phyloP scores from a whole-genome alignment of 83 land plant genomes.

The Picea engelmannii region DNA sequence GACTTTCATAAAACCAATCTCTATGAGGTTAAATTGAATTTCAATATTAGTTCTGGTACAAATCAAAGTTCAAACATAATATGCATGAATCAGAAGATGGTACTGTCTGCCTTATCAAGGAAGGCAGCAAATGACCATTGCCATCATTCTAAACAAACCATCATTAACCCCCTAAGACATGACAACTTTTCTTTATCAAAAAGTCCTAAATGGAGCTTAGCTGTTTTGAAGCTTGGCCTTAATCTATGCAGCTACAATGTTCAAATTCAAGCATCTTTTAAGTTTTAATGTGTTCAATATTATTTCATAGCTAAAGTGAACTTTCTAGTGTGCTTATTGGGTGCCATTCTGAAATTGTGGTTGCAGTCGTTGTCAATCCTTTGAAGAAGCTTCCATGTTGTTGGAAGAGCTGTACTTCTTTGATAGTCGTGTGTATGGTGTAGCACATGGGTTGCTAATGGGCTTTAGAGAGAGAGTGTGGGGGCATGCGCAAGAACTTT shows the following conservation, averaged over 20 bases:
- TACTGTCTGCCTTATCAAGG: neutral
- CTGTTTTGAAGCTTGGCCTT: neutral
- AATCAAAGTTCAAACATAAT: neutral
- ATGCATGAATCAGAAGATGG: neutral
- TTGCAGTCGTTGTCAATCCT: slow-evolving; percentile 92
- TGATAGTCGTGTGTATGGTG: slow-evolving; percentile 93
- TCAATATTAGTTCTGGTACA: neutral
- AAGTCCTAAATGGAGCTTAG: neutral
- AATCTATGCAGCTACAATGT: neutral
- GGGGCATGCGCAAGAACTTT: slow-evolving; percentile 74
- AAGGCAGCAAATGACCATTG: neutral
- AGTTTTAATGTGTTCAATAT: neutral
- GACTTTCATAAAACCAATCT: neutral
- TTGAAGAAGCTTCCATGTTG: slow-evolving; percentile 86
- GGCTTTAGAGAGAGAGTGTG: slow-evolving; percentile 67
- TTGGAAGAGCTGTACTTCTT: slow-evolving; percentile 83
- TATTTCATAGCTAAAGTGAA: neutral
- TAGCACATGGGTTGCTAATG: slow-evolving; percentile 93
- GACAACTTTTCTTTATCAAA: neutral
- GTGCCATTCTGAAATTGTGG: neutral
- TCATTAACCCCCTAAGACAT: neutral
- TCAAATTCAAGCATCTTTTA: neutral
- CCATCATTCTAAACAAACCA: neutral
- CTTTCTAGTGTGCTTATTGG: neutral
- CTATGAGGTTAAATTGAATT: neutral